Percentiles rank a stretch among this genome's conserved stretches.
phyloP scores from a whole-genome alignment of 2,329 filamentous ascomycete species.

The Hymenoscyphus repandus region DNA sequence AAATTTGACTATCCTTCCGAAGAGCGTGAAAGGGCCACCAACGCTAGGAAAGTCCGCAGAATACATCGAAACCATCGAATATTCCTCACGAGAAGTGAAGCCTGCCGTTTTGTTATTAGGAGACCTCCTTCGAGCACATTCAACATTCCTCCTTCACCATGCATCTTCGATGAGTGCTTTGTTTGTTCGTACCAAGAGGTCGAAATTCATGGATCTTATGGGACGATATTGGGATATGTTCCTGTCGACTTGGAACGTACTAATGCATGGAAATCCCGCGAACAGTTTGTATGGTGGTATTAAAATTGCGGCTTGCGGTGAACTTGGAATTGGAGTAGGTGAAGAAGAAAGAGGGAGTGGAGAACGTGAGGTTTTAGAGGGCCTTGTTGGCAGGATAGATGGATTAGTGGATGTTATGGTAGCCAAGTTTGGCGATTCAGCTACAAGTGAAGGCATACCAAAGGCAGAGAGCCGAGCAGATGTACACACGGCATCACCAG shows the following conservation, averaged over 20 bases:
- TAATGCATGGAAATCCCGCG: constrained; percentile 84
- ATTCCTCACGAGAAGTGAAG: constrained; percentile 86
- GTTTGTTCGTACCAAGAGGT: constrained; percentile 57
- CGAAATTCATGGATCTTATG: constrained; percentile 67
- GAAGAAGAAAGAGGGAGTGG: constrained; percentile 94
- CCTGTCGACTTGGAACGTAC: constrained; percentile 74
- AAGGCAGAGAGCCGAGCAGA: constrained; percentile 18
- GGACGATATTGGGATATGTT: constrained; percentile 75
- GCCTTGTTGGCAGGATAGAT: constrained; percentile 72
- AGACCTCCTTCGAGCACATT: constrained; percentile 78
- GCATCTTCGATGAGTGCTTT: constrained; percentile 67
- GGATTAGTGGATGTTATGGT: constrained; percentile 86
- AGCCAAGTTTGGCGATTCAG: constrained; percentile 65
- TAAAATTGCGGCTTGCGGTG: constrained; percentile 83
- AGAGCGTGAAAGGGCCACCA: constrained; percentile 45
- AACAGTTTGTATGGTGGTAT: constrained; percentile 75
- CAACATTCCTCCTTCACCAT: constrained; percentile 83
- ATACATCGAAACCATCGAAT: constrained; percentile 51
- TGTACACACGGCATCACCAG: constrained; percentile 26
- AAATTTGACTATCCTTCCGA: constrained; percentile 67
- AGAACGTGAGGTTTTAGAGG: constrained; percentile 87
- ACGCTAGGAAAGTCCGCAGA: constrained; percentile 20
- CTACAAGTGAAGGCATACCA: constrained; percentile 27
- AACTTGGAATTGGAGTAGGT: constrained; percentile 88
- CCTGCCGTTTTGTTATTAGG: constrained; percentile 71